These are phyloP conservation scores for Arthrobotrys megalospora DNA, from an alignment of 2,329 filamentous ascomycete genomes.

Conservation along the genomic window DNA sequence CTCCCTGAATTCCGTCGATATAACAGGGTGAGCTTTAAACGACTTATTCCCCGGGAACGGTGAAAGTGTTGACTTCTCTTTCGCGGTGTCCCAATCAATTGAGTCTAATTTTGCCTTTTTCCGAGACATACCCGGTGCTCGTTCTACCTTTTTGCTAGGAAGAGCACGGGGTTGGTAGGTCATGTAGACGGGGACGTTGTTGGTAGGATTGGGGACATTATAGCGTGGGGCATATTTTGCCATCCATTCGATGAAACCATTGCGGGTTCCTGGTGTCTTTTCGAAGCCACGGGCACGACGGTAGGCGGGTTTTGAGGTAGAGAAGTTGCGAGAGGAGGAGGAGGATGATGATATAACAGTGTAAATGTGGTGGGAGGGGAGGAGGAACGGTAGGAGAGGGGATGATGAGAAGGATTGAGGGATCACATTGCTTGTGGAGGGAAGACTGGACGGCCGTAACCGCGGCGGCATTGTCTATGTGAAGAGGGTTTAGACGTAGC, in stretches of 20 bases:
- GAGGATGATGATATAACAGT: conserved; percentile 16
- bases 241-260: conserved; percentile 62
- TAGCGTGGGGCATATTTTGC: conserved; percentile 60
- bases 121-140: not conserved
- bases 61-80: not conserved
- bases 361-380: conserved; percentile 45
- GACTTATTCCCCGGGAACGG: conserved; percentile 79
- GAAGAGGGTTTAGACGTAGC: not conserved
- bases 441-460: conserved; percentile 58
- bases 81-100: conserved; percentile 34
- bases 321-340: conserved; percentile 60
- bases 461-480: conserved; percentile 62
- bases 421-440: conserved; percentile 54
- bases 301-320: conserved; percentile 47
- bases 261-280: conserved; percentile 60
- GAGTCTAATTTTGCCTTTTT: not conserved
- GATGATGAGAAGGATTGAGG: conserved; percentile 42
- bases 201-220: conserved; percentile 55
- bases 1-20: conserved; percentile 81
- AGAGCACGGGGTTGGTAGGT: conserved; percentile 34
- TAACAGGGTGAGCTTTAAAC: conserved; percentile 80
- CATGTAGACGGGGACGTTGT: conserved; percentile 61
- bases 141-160: conserved; percentile 37
- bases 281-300: conserved; percentile 46
- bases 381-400: conserved; percentile 50